Evolutionary conservation across 2,329 filamentous ascomycete genomes (phyloP), one percentile per base, ranked within the genome.

Genomic region (Stemphylium lycopersici): DNA sequence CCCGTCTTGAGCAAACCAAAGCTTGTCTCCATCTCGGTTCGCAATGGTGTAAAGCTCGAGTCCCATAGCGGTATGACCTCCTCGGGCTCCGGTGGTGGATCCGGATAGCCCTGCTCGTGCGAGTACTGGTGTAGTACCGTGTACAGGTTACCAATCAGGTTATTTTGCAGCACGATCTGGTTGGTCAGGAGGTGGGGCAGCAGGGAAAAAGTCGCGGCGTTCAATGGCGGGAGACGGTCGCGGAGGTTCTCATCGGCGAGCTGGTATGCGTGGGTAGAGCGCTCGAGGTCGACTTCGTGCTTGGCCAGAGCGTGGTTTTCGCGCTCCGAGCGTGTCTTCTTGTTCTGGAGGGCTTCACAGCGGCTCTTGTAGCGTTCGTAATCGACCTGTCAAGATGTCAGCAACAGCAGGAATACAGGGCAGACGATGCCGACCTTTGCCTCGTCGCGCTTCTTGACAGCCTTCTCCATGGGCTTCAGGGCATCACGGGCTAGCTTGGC

Each of bases 371-470:
- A 87, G 63, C 89, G 85, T 75, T 96, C 91, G 69, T 87, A 95
- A 71, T 96, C 91, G 55, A 93, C 73, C 82, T 87, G 63, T 38
- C 48, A 8, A 10, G 20, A 42, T n/a, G 56, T 68, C 26, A 70
- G 61, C 36, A 24, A 22, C 6, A 15, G 20, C 11, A 10, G 24
- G 8, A 20, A 22, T 1, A 18, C 16, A 1, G 13, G n/a, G 3
- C 5, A 2, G 4, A 10, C 12, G 3, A 4, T 31, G 26, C 13
- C 69, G 8, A 83, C 82, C 77, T 91, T 88, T 76, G 87, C 90
- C 66, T 93, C 90, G 70, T 95, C 90, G 41, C 91, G 81, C 74
- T 91, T 92, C 77, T 93, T 95, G 68, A 96, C 90, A 1, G 87
- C 88, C 77, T 92, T 95, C 68, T 89, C 87, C 71, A 95, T 81